Conservation (phyloP, 805 yeast species). For the Kodamaea jinghongensis region DNA sequence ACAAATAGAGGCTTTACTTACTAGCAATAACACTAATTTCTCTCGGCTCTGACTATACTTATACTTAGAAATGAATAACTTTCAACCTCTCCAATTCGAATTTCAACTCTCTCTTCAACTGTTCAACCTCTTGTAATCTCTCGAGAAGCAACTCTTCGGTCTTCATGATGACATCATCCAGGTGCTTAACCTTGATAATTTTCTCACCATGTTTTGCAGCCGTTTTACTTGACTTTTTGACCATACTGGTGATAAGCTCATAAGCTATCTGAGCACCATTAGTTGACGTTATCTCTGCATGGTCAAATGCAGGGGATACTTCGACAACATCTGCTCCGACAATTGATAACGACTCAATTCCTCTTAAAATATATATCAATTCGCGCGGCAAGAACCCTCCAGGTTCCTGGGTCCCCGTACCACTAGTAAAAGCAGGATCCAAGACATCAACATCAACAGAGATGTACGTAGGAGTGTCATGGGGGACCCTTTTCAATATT, state of each 20-base stretch:
- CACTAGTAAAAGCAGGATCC: slow-evolving; percentile 58
- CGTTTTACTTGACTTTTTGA: slow-evolving; percentile 45
- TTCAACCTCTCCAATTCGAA: too few species aligned
- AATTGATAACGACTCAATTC: slow-evolving; percentile 41
- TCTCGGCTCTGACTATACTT: too few species aligned
- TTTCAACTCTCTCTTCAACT: slow-evolving; percentile 9
- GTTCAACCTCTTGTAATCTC: slow-evolving; percentile 15
- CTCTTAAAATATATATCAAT: slow-evolving; percentile 46
- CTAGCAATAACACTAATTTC: too few species aligned
- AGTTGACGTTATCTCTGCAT: slow-evolving; percentile 62
- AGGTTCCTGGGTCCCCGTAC: slow-evolving; percentile 59
- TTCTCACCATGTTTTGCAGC: not conserved
- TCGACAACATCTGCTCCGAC: slow-evolving; percentile 60
- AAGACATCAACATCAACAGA: slow-evolving; percentile 73
- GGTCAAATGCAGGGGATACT: slow-evolving; percentile 63
- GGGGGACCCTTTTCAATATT: slow-evolving; percentile 55
- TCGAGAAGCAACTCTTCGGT: slow-evolving; percentile 3
- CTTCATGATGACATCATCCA: too few species aligned
- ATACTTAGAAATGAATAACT: too few species aligned
- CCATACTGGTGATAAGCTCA: slow-evolving; percentile 74
- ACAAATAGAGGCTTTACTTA: too few species aligned
- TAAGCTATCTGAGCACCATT: slow-evolving; percentile 71
- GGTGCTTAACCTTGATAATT: slow-evolving; percentile 1
- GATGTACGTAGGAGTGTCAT: slow-evolving; percentile 66
- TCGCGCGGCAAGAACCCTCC: slow-evolving; percentile 61